Conservation (phyloP, 257 asterid genomes). For the Rhazya stricta region DNA sequence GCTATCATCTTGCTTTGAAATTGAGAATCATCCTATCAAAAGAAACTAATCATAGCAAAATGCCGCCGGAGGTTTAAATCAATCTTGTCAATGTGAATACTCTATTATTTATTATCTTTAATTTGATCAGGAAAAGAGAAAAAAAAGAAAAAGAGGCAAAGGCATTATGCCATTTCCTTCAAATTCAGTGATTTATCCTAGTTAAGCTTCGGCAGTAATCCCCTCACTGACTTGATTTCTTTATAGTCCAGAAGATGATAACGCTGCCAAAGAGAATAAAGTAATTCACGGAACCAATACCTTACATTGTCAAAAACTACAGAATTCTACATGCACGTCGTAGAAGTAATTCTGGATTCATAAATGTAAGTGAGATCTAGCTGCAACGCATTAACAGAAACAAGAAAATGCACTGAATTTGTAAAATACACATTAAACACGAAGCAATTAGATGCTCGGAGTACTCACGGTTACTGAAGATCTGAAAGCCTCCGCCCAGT, state of each 20-base stretch:
- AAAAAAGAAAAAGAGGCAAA: too few relatives aligned
- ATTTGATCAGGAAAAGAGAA: too few relatives aligned
- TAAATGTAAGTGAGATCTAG: background rate
- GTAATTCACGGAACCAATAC: background rate
- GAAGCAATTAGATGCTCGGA: background rate
- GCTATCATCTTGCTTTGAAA: background rate
- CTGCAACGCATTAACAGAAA: background rate
- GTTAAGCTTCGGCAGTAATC: background rate
- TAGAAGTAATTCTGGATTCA: background rate
- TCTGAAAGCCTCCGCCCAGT: background rate
- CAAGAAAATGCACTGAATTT: background rate
- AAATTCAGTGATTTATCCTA: background rate
- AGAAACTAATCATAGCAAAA: background rate
- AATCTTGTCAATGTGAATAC: background rate
- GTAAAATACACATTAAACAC: background rate
- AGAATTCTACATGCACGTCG: background rate
- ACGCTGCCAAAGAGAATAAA: background rate
- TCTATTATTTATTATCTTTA: background rate
- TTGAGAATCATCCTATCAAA: background rate
- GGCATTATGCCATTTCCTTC: too few relatives aligned
- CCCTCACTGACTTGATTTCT: background rate
- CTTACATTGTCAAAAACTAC: background rate
- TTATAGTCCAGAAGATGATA: background rate
- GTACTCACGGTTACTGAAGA: background rate
- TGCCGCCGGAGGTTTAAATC: background rate